phyloP scores from a whole-genome alignment of 176 grass and related monocot species.

The Themeda triandra region DNA sequence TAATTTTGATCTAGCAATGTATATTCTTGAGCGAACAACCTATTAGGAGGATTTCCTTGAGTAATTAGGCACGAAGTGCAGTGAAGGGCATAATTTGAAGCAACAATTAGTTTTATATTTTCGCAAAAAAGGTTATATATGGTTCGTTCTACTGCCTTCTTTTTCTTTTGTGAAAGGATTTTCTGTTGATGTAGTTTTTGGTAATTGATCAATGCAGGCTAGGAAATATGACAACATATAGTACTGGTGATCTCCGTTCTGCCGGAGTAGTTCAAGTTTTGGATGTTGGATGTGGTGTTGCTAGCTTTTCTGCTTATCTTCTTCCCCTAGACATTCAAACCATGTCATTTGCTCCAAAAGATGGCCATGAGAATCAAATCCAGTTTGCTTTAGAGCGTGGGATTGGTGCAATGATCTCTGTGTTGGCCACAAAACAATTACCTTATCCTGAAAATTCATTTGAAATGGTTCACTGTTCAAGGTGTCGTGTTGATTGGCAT shows the following conservation, averaged over 20 bases:
- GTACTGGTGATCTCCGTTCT: slow-evolving; percentile 68
- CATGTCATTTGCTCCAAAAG: slow-evolving; percentile 97
- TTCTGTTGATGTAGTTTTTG: not conserved
- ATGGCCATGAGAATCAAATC: slow-evolving; percentile 97
- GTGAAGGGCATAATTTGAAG: not conserved
- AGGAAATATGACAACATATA: slow-evolving; percentile 90
- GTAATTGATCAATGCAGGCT: slow-evolving; percentile 53
- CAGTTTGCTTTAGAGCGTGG: slow-evolving; percentile 96
- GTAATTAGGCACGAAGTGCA: not conserved
- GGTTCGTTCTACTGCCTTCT: not conserved
- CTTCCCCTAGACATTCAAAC: slow-evolving; percentile 79
- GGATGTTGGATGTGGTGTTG: slow-evolving; percentile 91
- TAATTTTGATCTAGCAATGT: not conserved
- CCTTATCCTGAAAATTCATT: slow-evolving; percentile 80
- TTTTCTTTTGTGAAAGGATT: slow-evolving; percentile 17
- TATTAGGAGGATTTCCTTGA: not conserved
- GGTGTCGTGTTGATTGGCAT: slow-evolving; percentile 97
- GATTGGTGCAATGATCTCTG: slow-evolving; percentile 88
- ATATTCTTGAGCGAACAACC: not conserved
- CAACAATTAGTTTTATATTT: no score
- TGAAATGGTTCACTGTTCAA: slow-evolving; percentile 98
- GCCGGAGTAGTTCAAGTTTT: slow-evolving; percentile 90
- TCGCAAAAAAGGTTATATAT: no score
- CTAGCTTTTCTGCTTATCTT: slow-evolving; percentile 94
- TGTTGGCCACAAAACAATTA: slow-evolving; percentile 84